phyloP scores from a whole-genome alignment of 306 rosid genomes.

The Glycyrrhiza uralensis region DNA sequence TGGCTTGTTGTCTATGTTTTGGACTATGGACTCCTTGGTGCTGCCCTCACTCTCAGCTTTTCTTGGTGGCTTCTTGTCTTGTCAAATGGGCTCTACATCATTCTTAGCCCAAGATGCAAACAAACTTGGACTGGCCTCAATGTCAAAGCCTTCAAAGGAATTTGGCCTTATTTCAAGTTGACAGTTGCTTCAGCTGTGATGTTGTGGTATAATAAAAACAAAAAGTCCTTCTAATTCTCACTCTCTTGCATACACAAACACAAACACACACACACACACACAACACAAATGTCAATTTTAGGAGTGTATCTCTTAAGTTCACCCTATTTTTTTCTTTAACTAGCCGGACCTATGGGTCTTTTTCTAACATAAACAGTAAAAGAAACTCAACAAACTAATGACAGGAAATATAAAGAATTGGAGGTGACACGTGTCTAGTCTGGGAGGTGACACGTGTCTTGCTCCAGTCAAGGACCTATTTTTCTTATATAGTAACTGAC shows the following conservation, averaged over 20 bases:
- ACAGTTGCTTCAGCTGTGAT: conserved; percentile 49
- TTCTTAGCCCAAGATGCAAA: conserved; percentile 47
- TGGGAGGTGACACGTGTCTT: too few relatives aligned
- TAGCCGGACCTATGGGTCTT: too few relatives aligned
- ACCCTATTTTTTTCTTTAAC: background rate
- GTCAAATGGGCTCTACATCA: conserved; percentile 42
- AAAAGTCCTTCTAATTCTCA: background rate
- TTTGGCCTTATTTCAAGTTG: conserved; percentile 56
- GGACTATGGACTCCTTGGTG: conserved; percentile 45
- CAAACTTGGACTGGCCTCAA: conserved; percentile 59
- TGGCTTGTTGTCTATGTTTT: conserved; percentile 48
- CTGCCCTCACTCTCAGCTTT: conserved; percentile 45
- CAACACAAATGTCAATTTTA: background rate
- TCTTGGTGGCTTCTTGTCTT: conserved; percentile 57
- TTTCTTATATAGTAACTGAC: too few relatives aligned
- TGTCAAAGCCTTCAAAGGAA: conserved; percentile 44
- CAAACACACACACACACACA: background rate
- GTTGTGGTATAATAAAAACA: conserved; percentile 46
- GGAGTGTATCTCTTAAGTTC: background rate
- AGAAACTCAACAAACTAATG: too few relatives aligned
- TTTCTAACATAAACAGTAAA: too few relatives aligned
- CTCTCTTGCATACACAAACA: background rate
- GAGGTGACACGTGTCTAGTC: too few relatives aligned
- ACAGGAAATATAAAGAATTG: too few relatives aligned
- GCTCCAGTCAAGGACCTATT: too few relatives aligned